phyloP scores from a whole-genome alignment of 2,329 filamentous ascomycete genomes.

The Chaetothyriales sp. region DNA sequence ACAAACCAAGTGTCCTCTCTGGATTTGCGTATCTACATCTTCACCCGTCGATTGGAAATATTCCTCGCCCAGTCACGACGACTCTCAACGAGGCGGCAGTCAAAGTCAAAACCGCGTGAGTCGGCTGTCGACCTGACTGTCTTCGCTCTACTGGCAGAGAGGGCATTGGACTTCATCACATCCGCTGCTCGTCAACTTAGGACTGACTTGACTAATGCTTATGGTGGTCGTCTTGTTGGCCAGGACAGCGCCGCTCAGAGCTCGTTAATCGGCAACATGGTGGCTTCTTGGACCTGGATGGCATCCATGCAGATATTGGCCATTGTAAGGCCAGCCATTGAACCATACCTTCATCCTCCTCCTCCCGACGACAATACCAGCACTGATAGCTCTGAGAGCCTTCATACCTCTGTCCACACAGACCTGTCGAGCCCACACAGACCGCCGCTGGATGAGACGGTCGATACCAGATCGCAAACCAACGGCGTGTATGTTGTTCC shows the following conservation, averaged over 20 bases:
- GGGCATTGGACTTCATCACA: conserved; percentile 71
- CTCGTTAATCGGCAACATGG: conserved; percentile 30
- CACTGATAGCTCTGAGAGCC: background rate
- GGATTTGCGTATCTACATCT: conserved; percentile 89
- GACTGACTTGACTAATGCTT: conserved; percentile 52
- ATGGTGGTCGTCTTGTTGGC: conserved; percentile 30
- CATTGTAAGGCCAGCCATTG: conserved; percentile 3
- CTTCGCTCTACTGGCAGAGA: conserved; percentile 72
- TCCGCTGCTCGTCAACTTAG: conserved; percentile 65
- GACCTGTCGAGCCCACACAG: background rate
- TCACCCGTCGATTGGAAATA: conserved; percentile 71
- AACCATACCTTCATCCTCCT: background rate
- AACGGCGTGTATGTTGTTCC: background rate
- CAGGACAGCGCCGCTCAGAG: conserved; percentile 17
- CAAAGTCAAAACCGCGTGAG: background rate
- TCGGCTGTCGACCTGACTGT: conserved; percentile 25
- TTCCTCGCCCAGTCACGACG: conserved; percentile 27
- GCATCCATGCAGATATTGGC: conserved; percentile 29
- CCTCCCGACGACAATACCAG: background rate
- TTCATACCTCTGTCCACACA: background rate
- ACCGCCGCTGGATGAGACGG: background rate
- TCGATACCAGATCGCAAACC: background rate
- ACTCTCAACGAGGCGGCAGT: background rate
- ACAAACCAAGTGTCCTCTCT: conserved; percentile 92
- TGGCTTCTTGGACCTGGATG: conserved; percentile 33